Base-by-base conservation (phyloP, 108 stramenopile species). In the Heterococcus sp. region DNA sequence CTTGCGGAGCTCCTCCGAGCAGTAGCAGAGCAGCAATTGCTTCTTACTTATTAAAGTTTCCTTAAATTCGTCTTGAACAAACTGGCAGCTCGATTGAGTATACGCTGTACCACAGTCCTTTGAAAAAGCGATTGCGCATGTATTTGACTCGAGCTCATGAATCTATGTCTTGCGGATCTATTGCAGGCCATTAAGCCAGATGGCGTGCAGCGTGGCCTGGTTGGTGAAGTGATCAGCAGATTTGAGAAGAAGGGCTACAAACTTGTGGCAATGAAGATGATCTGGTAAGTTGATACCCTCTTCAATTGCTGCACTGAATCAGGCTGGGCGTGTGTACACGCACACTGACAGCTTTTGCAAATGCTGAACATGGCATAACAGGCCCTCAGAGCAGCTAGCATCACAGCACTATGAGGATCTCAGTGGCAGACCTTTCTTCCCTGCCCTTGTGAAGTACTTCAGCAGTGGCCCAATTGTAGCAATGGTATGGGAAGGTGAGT, bases 241-340 rank as follows among this genome's bases (percentile, higher is more conserved):
- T 96, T 96, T 79, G 95, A 96, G 75, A 83, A 89, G 37, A 95
- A 94, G 87, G 95, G 95, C 37, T 94, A 92, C 74, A 86, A 94
- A 86, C 90, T 97, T n/a, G 82, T 87, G 36, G 96, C 92, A 66
- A 88, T 96, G 91, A 97, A 97, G 90, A 93, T 93, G 68, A 85
- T 85, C 3, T 73, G 46, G 46, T 58, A 21, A 58, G 46, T 58
- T 58, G 14, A 8, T 21, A 8, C 46, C 46, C 21, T 58, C 46
- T 58, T 58, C 46, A 58, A 58, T 58, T 58, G 46, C n/a, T n/a
- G n/a, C n/a, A n/a, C n/a, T n/a, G n/a, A n/a, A n/a, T n/a, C n/a
- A n/a, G n/a, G n/a, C n/a, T n/a, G n/a, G n/a, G n/a, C n/a, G n/a
- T n/a, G n/a, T n/a, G n/a, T n/a, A n/a, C n/a, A n/a, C n/a, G n/a